These are phyloP conservation scores for Elongisporangium prolatum DNA, from an alignment of 352 stramenopile species.

Conservation along the genomic window DNA sequence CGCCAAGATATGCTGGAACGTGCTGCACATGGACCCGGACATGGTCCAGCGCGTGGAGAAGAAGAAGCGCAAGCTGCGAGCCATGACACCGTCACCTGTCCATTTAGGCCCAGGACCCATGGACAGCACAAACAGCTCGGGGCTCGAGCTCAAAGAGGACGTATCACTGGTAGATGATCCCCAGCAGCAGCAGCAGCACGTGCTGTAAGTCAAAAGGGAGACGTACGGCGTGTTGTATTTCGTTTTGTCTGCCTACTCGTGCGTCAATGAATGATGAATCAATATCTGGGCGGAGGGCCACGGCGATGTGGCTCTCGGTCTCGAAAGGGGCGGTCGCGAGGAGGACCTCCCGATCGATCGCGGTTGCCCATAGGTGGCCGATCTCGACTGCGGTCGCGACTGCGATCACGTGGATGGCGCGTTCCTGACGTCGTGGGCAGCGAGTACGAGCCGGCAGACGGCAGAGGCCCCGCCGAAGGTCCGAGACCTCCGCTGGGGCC, in stretches of 20 bases:
- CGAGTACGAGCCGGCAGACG: constrained; percentile 16
- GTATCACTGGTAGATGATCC: not conserved
- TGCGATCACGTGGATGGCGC: constrained; percentile 31
- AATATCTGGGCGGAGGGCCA: constrained; percentile 27
- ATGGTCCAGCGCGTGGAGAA: constrained; percentile 73
- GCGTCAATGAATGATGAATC: constrained; percentile 1
- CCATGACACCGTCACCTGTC: constrained; percentile 2
- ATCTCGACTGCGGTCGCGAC: constrained; percentile 40
- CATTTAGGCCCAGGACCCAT: constrained; percentile 3
- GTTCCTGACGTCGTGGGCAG: constrained; percentile 7
- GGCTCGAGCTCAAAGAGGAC: constrained; percentile 1
- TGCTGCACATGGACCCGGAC: constrained; percentile 72
- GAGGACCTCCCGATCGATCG: constrained; percentile 9
- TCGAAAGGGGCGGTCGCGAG: constrained; percentile 27
- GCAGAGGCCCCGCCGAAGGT: constrained; percentile 8
- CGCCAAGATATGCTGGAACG: constrained; percentile 79
- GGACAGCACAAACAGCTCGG: too few species aligned
- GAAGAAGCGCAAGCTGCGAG: constrained; percentile 48
- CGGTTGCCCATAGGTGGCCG: constrained; percentile 16
- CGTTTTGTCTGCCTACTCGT: not conserved
- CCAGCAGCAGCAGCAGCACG: not conserved
- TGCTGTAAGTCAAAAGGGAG: not conserved
- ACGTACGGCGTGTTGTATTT: not conserved
- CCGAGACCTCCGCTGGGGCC: constrained; percentile 5
- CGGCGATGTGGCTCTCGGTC: constrained; percentile 26